Base-by-base conservation (phyloP, 257 asterid species). In the Jacaranda copaia region DNA sequence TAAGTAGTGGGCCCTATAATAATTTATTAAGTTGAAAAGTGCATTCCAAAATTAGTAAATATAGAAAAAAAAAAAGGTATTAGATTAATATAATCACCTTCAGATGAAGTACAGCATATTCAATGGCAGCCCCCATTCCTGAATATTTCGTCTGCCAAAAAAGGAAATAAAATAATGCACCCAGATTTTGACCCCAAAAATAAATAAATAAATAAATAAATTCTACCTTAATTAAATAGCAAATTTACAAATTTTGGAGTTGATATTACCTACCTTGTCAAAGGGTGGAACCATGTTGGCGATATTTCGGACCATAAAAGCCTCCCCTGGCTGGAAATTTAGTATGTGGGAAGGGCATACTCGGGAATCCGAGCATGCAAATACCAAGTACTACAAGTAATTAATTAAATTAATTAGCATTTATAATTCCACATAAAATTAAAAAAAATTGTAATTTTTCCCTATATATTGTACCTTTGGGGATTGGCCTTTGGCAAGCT, bases 81-180 rank as follows among this genome's bases (percentile, higher is more conserved):
- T 25, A 25, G 32, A 25, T 25, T 25, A 25, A 0, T 52, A 3
- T 55, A 56, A 43, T 79, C 76, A 92, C 98, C 99, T 95, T 92
- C 11, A 92, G 85, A 81, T 92, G 91, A 66, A 91, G 57, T 11
- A 95, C 93, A 53, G 99, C 99, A 83, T 88, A 94, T 84, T 94
- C 99, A 74, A 94, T 85, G 69, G 96, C 93, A 36, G 99, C 97
- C 60, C 98, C 99, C 13, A 73, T 82, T 75, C 96, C 97, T 4
- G 93, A 84, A 81, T 88, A 89, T 70, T 94, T 94, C 14, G 84
- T 84, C 98, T 94, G 88, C 77, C 70, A 59, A 8, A 9, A 32
- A 16, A 36, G 13, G 38, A 69, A 25, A 6, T n/a, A 66, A 66
- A 1, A 14, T 38, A 42, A 18, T 4, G 8, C 5, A 53, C 36